These are phyloP conservation scores for Coemansia sp. DNA, from an alignment of 192 early-diverging fungal species.

Conservation along the genomic window DNA sequence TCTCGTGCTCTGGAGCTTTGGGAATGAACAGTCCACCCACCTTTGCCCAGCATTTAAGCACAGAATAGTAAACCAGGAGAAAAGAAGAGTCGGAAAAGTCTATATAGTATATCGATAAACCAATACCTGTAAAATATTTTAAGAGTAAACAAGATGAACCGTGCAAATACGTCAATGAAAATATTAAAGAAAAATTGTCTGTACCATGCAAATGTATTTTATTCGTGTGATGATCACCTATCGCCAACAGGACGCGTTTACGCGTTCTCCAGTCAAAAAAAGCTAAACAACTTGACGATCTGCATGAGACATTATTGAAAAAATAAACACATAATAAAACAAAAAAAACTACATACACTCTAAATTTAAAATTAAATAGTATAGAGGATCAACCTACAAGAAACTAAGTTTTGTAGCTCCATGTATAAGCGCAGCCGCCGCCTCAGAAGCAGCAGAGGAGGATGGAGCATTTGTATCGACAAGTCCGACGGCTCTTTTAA, in stretches of 20 bases:
- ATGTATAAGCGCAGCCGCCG: neutral
- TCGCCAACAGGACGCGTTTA: neutral
- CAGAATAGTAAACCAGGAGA: neutral
- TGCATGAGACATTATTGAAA: no score
- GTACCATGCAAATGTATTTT: no score
- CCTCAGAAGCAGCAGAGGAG: neutral
- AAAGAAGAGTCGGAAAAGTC: neutral
- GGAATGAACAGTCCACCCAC: no score
- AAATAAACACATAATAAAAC: no score
- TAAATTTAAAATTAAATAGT: neutral
- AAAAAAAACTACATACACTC: neutral
- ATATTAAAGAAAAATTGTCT: no score
- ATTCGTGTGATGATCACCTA: neutral
- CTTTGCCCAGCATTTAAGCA: no score
- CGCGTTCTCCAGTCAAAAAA: neutral
- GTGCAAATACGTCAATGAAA: no score
- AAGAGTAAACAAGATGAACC: no score
- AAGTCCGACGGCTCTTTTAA: neutral
- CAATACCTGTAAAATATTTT: neutral
- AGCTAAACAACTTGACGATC: neutral
- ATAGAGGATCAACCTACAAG: neutral
- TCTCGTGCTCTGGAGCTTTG: no score
- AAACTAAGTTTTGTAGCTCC: constrained; percentile 8
- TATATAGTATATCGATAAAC: no score
- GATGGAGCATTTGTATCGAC: neutral